A percentile compares a stretch with the other conserved stretches of the same genome.
Conservation (phyloP, 208 protist species). For the Leishmania guyanensis region DNA sequence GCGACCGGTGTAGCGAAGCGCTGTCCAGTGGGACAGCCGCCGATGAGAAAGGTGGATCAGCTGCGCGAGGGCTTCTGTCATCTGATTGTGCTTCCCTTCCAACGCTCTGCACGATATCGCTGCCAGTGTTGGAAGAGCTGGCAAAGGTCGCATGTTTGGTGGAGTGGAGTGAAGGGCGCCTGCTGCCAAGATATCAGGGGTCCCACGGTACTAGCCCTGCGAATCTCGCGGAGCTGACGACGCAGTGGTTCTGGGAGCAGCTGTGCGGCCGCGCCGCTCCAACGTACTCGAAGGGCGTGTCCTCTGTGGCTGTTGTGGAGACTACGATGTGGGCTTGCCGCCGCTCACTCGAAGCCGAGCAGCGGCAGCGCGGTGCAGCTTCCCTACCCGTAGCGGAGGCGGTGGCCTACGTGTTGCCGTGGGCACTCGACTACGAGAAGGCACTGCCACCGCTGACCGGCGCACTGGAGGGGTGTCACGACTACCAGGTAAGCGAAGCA, state of each 20-base stretch:
- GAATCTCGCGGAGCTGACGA: not conserved
- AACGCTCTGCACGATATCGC: constrained; percentile 1
- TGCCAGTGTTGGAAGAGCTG: constrained; percentile 22
- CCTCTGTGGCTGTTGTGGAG: constrained; percentile 12
- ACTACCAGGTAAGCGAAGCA: constrained; percentile 9
- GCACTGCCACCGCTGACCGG: not conserved
- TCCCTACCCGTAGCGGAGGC: not conserved
- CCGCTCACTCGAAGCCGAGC: not conserved
- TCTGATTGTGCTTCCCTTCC: too few species aligned
- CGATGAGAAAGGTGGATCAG: not conserved
- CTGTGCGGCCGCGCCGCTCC: constrained; percentile 17
- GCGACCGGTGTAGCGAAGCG: not conserved
- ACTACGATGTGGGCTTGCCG: not conserved
- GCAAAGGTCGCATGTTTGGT: constrained; percentile 13
- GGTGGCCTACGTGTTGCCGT: not conserved
- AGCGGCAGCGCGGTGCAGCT: not conserved
- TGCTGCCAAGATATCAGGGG: not conserved
- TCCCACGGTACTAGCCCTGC: not conserved
- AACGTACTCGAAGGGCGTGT: not conserved
- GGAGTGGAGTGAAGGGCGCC: not conserved
- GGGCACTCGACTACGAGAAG: not conserved
- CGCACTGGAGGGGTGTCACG: not conserved
- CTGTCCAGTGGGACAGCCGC: not conserved
- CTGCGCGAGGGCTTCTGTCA: not conserved
- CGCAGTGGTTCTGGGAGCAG: constrained; percentile 23